phyloP scores from a whole-genome alignment of 2,329 filamentous ascomycete genomes.

The Ophiosphaerella herpotricha region DNA sequence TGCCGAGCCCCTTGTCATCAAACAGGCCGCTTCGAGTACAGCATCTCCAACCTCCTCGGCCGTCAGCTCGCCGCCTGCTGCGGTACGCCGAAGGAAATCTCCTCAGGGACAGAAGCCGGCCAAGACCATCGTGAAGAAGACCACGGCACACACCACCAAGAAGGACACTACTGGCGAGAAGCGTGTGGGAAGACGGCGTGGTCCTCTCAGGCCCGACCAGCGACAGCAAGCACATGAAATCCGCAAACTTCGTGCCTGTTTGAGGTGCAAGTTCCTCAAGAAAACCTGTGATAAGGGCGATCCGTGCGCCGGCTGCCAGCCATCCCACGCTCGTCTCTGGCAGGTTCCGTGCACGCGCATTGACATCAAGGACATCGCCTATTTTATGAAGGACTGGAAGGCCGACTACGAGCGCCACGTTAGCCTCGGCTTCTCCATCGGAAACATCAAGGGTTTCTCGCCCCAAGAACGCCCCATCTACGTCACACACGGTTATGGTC shows the following conservation, averaged over 20 bases:
- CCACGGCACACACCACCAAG: slow-evolving; percentile 68
- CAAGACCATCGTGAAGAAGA: slow-evolving; percentile 82
- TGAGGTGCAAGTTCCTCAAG: slow-evolving; percentile 98
- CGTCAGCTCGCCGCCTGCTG: slow-evolving; percentile 58
- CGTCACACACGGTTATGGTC: slow-evolving; percentile 95
- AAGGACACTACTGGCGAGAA: slow-evolving; percentile 81
- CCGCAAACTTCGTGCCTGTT: slow-evolving; percentile 87
- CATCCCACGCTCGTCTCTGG: slow-evolving; percentile 93
- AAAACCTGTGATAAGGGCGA: slow-evolving; percentile 99
- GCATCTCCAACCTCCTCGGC: slow-evolving; percentile 62
- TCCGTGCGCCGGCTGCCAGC: slow-evolving; percentile 92
- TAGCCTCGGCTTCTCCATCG: slow-evolving; percentile 83
- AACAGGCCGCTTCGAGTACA: slow-evolving; percentile 63
- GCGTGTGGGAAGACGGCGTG: slow-evolving; percentile 87
- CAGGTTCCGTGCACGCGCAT: slow-evolving; percentile 97
- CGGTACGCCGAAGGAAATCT: slow-evolving; percentile 70
- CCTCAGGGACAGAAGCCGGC: slow-evolving; percentile 74
- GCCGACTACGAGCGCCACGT: slow-evolving; percentile 93
- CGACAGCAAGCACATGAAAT: slow-evolving; percentile 97
- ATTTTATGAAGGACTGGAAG: slow-evolving; percentile 99
- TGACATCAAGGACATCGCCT: slow-evolving; percentile 97
- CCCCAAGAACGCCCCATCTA: slow-evolving; percentile 71
- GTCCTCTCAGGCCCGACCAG: slow-evolving; percentile 89
- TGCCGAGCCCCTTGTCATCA: slow-evolving; percentile 71
- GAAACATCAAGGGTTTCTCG: slow-evolving; percentile 88